A percentile compares a stretch with the other conserved stretches of the same genome.
phyloP scores from a whole-genome alignment of 129 eudicot genomes.

The Chrysanthemum lavandulifolium region DNA sequence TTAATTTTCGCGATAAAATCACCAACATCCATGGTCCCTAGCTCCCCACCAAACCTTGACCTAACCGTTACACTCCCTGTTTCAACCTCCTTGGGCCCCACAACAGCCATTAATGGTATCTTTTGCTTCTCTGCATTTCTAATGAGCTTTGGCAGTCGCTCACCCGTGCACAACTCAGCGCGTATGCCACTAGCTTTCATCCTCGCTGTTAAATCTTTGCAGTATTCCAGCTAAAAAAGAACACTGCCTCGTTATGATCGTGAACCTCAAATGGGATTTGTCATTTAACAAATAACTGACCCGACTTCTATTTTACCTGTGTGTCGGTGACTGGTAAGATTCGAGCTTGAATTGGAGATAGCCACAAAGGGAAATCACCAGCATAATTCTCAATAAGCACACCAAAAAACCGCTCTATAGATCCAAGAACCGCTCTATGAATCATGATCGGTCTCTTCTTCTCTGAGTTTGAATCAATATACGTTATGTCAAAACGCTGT shows the following conservation, averaged over 20 bases:
- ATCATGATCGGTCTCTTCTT: constrained; percentile 94
- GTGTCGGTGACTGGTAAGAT: constrained; percentile 82
- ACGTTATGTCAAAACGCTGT: constrained; percentile 84
- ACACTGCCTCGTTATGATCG: constrained; percentile 1
- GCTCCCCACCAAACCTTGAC: constrained; percentile 89
- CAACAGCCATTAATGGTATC: constrained; percentile 93
- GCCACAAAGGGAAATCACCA: constrained; percentile 97
- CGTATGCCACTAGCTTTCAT: constrained; percentile 75
- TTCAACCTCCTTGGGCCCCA: constrained; percentile 92
- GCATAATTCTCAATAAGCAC: constrained; percentile 96
- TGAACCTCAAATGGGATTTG: constrained; percentile 4
- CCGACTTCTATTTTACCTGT: constrained; percentile 48
- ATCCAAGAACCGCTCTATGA: constrained; percentile 97
- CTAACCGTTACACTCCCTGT: constrained; percentile 75
- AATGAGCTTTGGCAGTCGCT: constrained; percentile 39
- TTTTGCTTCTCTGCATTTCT: constrained; percentile 70
- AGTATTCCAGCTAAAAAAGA: constrained; percentile 60
- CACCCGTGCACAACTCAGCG: constrained; percentile 83
- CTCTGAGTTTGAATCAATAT: constrained; percentile 77
- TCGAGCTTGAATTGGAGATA: constrained; percentile 87
- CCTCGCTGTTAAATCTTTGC: constrained; percentile 58
- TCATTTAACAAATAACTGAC: constrained; percentile 1
- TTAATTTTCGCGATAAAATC: constrained; percentile 56
- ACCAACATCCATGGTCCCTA: constrained; percentile 66
- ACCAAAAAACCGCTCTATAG: constrained; percentile 92